A percentile compares a stretch with the other conserved stretches of the same genome.
Conservation (phyloP, 192 early-diverging fungal species). For the Podochytrium sp. region DNA sequence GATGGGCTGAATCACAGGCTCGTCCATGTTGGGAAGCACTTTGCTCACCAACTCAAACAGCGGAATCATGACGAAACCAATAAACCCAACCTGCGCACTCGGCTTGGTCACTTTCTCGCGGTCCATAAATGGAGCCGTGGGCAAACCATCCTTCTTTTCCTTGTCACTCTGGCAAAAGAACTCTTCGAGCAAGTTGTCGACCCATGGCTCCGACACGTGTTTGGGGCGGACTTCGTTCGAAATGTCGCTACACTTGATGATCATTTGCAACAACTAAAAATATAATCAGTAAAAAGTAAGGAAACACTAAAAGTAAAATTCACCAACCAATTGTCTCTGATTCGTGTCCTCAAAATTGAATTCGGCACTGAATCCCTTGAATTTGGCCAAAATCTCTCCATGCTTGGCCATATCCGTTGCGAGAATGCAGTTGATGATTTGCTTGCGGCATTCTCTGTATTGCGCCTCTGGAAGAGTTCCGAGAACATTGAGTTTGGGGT, state of each 20-base stretch:
- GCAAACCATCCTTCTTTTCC: conserved; percentile 55
- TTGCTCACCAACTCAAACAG: conserved; percentile 52
- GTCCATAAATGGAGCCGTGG: conserved; percentile 57
- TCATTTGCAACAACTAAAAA: conserved; percentile 53
- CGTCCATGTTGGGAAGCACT: conserved; percentile 51
- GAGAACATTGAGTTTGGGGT: conserved; percentile 34
- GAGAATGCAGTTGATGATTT: conserved; percentile 53
- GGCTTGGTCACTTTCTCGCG: conserved; percentile 60
- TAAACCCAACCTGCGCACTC: conserved; percentile 51
- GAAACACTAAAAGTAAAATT: background rate
- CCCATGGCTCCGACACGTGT: conserved; percentile 55
- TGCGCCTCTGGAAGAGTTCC: conserved; percentile 25
- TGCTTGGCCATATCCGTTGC: conserved; percentile 59
- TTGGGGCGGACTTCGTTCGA: conserved; percentile 62
- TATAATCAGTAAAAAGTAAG: background rate
- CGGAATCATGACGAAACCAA: conserved; percentile 59
- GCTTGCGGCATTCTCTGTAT: conserved; percentile 46
- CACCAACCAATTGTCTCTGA: conserved; percentile 44
- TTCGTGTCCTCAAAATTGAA: conserved; percentile 50
- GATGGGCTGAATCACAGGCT: conserved; percentile 47
- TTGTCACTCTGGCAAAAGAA: conserved; percentile 56
- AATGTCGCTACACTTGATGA: conserved; percentile 62
- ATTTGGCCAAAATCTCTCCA: conserved; percentile 48
- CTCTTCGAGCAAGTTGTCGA: conserved; percentile 55
- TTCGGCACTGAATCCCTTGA: conserved; percentile 39